A percentile compares a stretch with the other conserved stretches of the same genome.
Conservation (phyloP, 2,329 filamentous ascomycete species). For the Blastomyces parvus region DNA sequence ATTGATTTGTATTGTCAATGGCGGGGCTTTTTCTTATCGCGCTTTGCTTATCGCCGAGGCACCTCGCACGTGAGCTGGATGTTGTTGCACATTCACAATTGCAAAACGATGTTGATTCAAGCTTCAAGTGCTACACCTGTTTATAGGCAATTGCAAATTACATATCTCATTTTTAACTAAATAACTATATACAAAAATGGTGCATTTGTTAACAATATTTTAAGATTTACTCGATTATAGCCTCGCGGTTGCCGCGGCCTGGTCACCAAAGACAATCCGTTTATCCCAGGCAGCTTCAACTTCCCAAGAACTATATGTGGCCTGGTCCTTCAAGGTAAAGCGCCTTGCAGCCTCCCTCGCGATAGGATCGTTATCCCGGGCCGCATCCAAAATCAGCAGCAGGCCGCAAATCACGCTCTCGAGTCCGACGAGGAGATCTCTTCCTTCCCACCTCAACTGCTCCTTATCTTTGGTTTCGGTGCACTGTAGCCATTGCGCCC, state of each 20-base stretch:
- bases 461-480: slow-evolving; percentile 17
- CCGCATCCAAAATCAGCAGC: slow-evolving; percentile 27
- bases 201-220: too few species aligned
- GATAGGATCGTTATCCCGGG: slow-evolving; percentile 25
- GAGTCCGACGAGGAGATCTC: slow-evolving; percentile 24
- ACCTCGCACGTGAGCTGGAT: not conserved
- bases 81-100: not conserved
- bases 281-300: slow-evolving; percentile 16
- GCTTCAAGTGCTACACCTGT: not conserved
- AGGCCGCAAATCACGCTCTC: slow-evolving; percentile 25
- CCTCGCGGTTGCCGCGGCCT: not conserved
- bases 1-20: not conserved
- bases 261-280: slow-evolving; percentile 16
- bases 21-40: not conserved
- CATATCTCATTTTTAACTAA: not conserved
- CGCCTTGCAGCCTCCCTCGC: slow-evolving; percentile 21
- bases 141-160: not conserved
- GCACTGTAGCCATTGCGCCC: slow-evolving; percentile 13
- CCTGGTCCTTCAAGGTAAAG: slow-evolving; percentile 11
- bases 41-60: not conserved
- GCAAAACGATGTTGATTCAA: not conserved
- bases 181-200: not conserved
- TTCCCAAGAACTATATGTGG: slow-evolving; percentile 11
- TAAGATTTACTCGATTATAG: not conserved
- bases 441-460: slow-evolving; percentile 25